phyloP scores from a whole-genome alignment of 2,329 filamentous ascomycete species.

The Penicillium thymicola region DNA sequence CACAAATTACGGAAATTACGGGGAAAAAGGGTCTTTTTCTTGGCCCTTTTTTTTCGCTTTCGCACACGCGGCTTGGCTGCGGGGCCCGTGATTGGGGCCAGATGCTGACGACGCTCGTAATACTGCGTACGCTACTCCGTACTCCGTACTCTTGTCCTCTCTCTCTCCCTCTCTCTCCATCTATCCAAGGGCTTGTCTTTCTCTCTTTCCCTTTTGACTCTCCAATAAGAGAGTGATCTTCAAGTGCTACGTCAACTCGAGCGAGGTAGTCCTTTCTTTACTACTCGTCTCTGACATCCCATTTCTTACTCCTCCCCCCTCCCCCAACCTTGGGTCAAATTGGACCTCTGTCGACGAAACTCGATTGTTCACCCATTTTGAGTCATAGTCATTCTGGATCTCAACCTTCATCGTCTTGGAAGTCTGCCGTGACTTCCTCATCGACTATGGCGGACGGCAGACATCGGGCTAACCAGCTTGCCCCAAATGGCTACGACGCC shows the following conservation, averaged over 20 bases:
- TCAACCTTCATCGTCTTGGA: slow-evolving; percentile 5
- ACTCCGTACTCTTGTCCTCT: slow-evolving; percentile 6
- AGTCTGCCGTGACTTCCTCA: slow-evolving; percentile 26
- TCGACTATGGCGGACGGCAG: slow-evolving; percentile 40
- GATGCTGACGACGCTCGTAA: slow-evolving; percentile 40
- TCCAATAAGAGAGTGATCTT: slow-evolving; percentile 6
- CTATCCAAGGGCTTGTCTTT: slow-evolving; percentile 14
- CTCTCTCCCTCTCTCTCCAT: slow-evolving; percentile 12
- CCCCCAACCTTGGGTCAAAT: neutral
- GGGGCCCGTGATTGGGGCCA: slow-evolving; percentile 35
- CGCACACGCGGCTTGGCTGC: slow-evolving; percentile 39
- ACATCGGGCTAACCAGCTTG: slow-evolving; percentile 29
- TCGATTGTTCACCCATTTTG: neutral
- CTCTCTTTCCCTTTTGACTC: slow-evolving; percentile 11
- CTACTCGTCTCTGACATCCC: slow-evolving; percentile 11
- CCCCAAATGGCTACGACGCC: slow-evolving; percentile 62
- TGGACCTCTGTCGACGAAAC: slow-evolving; percentile 3
- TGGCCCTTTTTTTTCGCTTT: slow-evolving; percentile 25
- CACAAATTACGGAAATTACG: slow-evolving; percentile 11
- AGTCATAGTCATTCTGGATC: slow-evolving; percentile 30
- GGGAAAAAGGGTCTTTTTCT: slow-evolving; percentile 30
- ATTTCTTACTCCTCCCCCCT: slow-evolving; percentile 5
- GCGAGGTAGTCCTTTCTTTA: slow-evolving; percentile 12
- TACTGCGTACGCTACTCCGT: slow-evolving; percentile 14
- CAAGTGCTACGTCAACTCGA: slow-evolving; percentile 8